Percentiles rank a stretch among this genome's conserved stretches.
phyloP scores from a whole-genome alignment of 306 rosid genomes.

The Sesbania bispinosa region DNA sequence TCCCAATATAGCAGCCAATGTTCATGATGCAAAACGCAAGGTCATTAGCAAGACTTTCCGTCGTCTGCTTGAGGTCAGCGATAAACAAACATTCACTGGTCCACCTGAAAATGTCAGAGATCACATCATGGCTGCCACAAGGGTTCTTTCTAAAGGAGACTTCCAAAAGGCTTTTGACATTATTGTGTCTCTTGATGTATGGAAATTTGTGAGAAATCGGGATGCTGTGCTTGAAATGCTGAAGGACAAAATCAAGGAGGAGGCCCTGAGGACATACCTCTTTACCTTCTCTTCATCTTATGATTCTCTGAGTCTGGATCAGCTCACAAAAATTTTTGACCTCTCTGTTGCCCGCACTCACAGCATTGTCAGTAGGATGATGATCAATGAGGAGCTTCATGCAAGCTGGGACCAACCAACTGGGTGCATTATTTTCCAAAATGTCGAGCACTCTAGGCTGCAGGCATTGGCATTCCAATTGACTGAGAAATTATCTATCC shows the following conservation, averaged over 20 bases:
- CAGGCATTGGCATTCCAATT: conserved; percentile 82
- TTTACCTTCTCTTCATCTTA: conserved; percentile 79
- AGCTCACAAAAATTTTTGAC: conserved; percentile 70
- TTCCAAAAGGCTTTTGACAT: conserved; percentile 63
- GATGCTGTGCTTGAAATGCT: conserved; percentile 69
- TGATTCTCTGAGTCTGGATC: conserved; percentile 69
- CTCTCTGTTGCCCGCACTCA: conserved; percentile 61
- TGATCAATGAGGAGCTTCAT: conserved; percentile 88
- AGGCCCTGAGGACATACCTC: conserved; percentile 91
- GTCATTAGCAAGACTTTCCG: conserved; percentile 79
- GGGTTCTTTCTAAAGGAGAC: conserved; percentile 80
- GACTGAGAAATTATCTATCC: conserved; percentile 76
- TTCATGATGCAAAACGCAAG: conserved; percentile 72
- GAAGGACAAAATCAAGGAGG: conserved; percentile 82
- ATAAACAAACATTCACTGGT: conserved; percentile 80
- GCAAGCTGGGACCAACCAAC: conserved; percentile 73
- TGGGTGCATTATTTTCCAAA: conserved; percentile 55
- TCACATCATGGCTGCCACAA: conserved; percentile 88
- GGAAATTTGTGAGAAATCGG: conserved; percentile 77
- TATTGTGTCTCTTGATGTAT: conserved; percentile 70
- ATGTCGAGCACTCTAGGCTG: conserved; percentile 58
- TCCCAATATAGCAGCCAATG: conserved; percentile 86
- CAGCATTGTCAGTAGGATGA: conserved; percentile 85
- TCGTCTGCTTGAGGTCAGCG: conserved; percentile 77
- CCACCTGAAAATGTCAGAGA: conserved; percentile 97